Evolutionary conservation across 441 rosid species (phyloP).

Genomic region (Jatropha multifida): DNA sequence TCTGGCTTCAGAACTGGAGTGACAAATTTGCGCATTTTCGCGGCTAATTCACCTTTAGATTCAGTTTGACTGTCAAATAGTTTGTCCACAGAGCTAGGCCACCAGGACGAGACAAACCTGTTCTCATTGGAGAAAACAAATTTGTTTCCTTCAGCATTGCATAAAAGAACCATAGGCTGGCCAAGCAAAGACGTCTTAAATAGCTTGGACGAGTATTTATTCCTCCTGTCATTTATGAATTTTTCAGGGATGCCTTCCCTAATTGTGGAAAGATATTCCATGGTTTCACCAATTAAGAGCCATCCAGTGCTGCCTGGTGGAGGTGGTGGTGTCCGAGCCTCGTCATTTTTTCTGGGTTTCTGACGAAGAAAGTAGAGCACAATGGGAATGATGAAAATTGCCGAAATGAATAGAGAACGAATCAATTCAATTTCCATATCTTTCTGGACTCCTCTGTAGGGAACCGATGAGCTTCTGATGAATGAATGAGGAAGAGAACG

Average conservation of each 20-base stretch:
- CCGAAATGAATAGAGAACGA: background rate
- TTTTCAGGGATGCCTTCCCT: conserved; percentile 18
- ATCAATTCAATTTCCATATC: conserved; percentile 2
- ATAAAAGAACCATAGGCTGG: conserved; percentile 17
- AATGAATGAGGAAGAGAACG: background rate
- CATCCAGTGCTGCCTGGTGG: conserved; percentile 24
- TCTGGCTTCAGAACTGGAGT: conserved; percentile 37
- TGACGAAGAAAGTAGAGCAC: background rate
- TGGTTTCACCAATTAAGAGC: conserved; percentile 22
- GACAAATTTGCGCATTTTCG: conserved; percentile 23
- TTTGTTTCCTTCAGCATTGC: conserved; percentile 28
- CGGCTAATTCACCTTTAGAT: conserved; percentile 21
- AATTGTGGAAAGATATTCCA: conserved; percentile 19
- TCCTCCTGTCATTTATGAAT: conserved; percentile 23
- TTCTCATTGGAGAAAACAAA: conserved; percentile 29
- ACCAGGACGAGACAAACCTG: conserved; percentile 24
- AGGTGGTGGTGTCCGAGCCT: background rate
- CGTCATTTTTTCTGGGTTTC: background rate
- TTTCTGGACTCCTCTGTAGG: background rate
- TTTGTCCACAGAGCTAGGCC: conserved; percentile 17
- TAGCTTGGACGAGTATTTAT: conserved; percentile 4
- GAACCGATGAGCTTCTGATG: background rate
- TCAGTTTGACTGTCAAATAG: conserved; percentile 11
- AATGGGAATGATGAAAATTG: background rate
- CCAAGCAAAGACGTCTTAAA: conserved; percentile 23